Evolutionary conservation across 1,284 basidiomycete genomes (phyloP).

Genomic region (Sporisorium reilianum): DNA sequence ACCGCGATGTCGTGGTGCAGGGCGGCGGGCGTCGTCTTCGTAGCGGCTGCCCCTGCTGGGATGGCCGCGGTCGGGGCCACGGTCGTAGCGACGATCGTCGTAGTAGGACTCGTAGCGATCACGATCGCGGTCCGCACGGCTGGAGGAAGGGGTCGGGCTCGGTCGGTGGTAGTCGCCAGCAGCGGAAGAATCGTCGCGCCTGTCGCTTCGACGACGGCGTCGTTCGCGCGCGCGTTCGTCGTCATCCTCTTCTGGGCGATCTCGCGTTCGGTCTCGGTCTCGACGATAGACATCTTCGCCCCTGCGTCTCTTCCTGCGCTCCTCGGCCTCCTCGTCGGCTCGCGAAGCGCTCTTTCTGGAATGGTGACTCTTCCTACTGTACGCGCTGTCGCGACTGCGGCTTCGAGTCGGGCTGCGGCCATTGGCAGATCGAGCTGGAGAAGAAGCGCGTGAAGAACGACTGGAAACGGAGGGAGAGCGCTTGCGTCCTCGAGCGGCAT

Average conservation of each 20-base stretch:
- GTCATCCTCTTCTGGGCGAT: conserved; percentile 39
- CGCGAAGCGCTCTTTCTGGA: conserved; percentile 39
- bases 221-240: conserved; percentile 71
- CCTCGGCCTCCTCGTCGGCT: conserved; percentile 64
- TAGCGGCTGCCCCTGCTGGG: conserved; percentile 24
- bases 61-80: conserved; percentile 20
- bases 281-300: conserved; percentile 54
- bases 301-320: conserved; percentile 56
- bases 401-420: conserved; percentile 30
- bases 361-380: conserved; percentile 31
- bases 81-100: conserved; percentile 43
- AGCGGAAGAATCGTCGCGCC: conserved; percentile 24
- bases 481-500: conserved; percentile 20
- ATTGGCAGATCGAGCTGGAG: conserved; percentile 29
- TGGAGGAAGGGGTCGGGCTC: conserved; percentile 34
- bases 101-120: conserved; percentile 46
- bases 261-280: conserved; percentile 43
- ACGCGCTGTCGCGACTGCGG: conserved; percentile 30
- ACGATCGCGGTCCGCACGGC: conserved; percentile 32
- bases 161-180: conserved; percentile 19
- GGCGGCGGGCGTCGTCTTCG: conserved; percentile 30
- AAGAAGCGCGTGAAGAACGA: conserved; percentile 29
- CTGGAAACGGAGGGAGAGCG: conserved; percentile 31
- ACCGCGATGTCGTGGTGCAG: conserved; percentile 25
- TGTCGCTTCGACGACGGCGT: conserved; percentile 45